Evolutionary conservation across 768 basidiomycete genomes (phyloP).

Genomic region (Panaeolus papilionaceus): DNA sequence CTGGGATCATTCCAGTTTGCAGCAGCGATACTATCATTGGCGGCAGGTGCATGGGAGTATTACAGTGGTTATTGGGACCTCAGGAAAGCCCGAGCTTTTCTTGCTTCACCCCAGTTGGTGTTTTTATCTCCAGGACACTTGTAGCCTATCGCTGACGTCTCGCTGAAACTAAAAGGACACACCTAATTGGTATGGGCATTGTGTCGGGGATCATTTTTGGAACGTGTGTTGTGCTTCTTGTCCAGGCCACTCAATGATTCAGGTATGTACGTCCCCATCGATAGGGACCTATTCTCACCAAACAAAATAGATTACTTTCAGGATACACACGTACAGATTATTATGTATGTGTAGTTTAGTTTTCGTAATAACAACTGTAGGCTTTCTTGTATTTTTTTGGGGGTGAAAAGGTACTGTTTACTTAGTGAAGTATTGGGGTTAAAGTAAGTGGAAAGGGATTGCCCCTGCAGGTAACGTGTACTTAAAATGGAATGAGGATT

Average conservation of each 20-base stretch:
- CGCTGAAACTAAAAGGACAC: slow-evolving; percentile 42
- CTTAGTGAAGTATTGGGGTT: neutral
- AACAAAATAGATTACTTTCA: neutral
- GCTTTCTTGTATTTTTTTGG: neutral
- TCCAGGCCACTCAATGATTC: slow-evolving; percentile 33
- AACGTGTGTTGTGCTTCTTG: slow-evolving; percentile 57
- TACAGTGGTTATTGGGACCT: slow-evolving; percentile 62
- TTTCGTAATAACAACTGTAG: neutral
- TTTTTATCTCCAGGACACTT: slow-evolving; percentile 6
- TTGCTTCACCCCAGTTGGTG: slow-evolving; percentile 60
- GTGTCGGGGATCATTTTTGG: slow-evolving; percentile 56
- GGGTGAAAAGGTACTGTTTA: neutral
- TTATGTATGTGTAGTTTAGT: neutral
- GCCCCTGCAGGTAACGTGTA: slow-evolving; percentile 31
- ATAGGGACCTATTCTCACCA: neutral
- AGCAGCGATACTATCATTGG: slow-evolving; percentile 59
- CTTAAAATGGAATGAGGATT: slow-evolving; percentile 29
- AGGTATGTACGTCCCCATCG: neutral
- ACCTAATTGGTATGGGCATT: slow-evolving; percentile 56
- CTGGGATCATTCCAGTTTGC: slow-evolving; percentile 59
- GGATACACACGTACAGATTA: neutral
- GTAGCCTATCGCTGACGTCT: neutral
- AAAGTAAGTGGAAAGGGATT: neutral
- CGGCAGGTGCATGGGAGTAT: slow-evolving; percentile 72
- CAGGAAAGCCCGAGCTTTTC: slow-evolving; percentile 62